Evolutionary conservation across 1,284 basidiomycete genomes (phyloP).

Genomic region (Volvariella surrecta): DNA sequence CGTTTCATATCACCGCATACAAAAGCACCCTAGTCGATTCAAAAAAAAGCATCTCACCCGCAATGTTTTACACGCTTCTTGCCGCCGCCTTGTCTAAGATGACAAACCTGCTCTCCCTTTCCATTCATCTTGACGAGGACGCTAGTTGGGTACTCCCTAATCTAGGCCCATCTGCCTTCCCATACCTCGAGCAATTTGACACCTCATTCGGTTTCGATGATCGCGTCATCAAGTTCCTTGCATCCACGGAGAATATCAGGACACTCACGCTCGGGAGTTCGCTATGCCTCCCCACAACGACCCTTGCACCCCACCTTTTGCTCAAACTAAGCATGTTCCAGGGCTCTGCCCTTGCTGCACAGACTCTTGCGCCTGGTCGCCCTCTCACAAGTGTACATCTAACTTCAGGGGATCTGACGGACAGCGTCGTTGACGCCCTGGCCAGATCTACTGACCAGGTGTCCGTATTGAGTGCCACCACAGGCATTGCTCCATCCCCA

Average conservation of each 20-base stretch:
- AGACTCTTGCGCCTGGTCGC: slow-evolving; percentile 48
- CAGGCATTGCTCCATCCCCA: slow-evolving; percentile 32
- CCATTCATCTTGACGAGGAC: slow-evolving; percentile 41
- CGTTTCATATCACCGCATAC: too few relatives aligned
- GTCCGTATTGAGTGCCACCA: slow-evolving; percentile 34
- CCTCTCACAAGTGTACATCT: slow-evolving; percentile 57
- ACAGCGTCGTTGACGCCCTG: slow-evolving; percentile 41
- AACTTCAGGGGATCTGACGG: slow-evolving; percentile 43
- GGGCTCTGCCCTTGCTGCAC: slow-evolving; percentile 48
- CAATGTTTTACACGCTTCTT: slow-evolving; percentile 40
- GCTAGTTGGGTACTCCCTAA: slow-evolving; percentile 44
- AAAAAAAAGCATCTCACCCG: slow-evolving; percentile 24
- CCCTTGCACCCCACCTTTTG: slow-evolving; percentile 26
- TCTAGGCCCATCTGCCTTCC: slow-evolving; percentile 24
- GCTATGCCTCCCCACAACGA: slow-evolving; percentile 10
- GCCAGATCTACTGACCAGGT: slow-evolving; percentile 36
- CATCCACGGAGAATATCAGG: slow-evolving; percentile 37
- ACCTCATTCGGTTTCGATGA: slow-evolving; percentile 51
- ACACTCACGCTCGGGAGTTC: slow-evolving; percentile 43
- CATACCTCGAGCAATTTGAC: slow-evolving; percentile 43
- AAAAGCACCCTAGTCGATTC: slow-evolving; percentile 43
- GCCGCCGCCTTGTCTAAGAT: slow-evolving; percentile 45
- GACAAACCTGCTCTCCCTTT: slow-evolving; percentile 48
- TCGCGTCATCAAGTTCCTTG: slow-evolving; percentile 48
- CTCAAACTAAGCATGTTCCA: slow-evolving; percentile 49